Evolutionary conservation across 169 alveolate genomes (phyloP), one percentile per base, ranked within the genome.

Genomic region (Plasmodium knowlesi): DNA sequence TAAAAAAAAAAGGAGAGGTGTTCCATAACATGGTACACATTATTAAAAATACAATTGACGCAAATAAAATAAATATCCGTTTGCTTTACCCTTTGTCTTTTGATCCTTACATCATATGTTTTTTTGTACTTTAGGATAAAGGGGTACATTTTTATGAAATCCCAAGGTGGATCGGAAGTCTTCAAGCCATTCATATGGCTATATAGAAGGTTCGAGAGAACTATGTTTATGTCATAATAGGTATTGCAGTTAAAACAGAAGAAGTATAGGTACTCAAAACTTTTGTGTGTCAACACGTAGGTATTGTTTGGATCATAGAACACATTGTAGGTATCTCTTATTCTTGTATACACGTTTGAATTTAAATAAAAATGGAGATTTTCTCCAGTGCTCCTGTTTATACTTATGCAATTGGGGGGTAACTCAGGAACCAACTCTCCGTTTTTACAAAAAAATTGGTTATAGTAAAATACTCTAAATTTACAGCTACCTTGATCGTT

Each of bases 11-110:
- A 74, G 22, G 9, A 12, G n/a, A 74, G 54, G 67, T 85, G 79
- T 16, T 85, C 32, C n/a, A 19, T 30, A 6, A 85, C 10, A 53
- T 85, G 32, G 32, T 39, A 16, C 25, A 85, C 67, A 85, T 85
- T 74, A 74, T 85, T 85, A 22, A 72, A 16, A n/a, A 50, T 73
- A 46, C 85, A 85, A 85, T 85, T 74, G 9, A 22, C 9, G 61
- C 86, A 85, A 37, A 74, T 16, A 85, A 85, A 76, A 85, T 76
- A 85, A 50, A 85, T 74, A 53, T 85, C 84, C 16, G 93, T 85
- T 85, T 85, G 93, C 19, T 85, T 85, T 32, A 74, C 43, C 61
- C 79, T 85, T 85, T 85, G 93, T 83, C 92, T 83, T 83, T 83
- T 83, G 71, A 83, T 83, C 73, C 37, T 70, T 70, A 83, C 50